phyloP scores from a whole-genome alignment of 2,329 filamentous ascomycete species.

The Talaromyces sp. region DNA sequence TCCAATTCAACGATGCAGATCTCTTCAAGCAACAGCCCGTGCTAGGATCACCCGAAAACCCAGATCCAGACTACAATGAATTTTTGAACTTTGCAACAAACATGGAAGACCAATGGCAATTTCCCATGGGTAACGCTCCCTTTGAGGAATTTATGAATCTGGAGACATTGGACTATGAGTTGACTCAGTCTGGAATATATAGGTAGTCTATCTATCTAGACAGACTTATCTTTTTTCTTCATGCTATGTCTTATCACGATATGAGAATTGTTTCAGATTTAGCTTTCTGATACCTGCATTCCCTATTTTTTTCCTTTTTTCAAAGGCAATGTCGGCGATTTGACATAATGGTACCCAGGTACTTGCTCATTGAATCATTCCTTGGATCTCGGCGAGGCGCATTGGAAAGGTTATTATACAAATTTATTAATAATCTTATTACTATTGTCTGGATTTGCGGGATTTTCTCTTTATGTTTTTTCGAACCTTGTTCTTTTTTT shows the following conservation, averaged over 20 bases:
- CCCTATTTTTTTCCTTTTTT: background rate
- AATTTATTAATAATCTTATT: background rate
- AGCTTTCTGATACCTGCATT: background rate
- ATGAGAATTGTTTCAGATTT: background rate
- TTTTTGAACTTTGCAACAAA: conserved; percentile 12
- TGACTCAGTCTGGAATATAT: conserved; percentile 9
- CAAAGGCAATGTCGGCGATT: background rate
- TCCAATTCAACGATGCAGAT: background rate
- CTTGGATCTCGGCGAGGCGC: background rate
- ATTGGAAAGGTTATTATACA: background rate
- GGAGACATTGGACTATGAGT: conserved; percentile 10
- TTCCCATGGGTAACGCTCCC: conserved; percentile 8
- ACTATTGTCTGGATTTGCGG: background rate
- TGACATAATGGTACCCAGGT: background rate
- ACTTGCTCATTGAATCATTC: background rate
- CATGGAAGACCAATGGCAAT: conserved; percentile 16
- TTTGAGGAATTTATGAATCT: conserved; percentile 15
- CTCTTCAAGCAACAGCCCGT: background rate
- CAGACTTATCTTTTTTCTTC: background rate
- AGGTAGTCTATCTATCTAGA: background rate
- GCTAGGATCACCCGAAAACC: conserved; percentile 5
- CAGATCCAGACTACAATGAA: conserved; percentile 13
- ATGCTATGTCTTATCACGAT: conserved; percentile 5
- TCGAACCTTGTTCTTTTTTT: background rate
- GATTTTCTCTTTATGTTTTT: background rate